Evolutionary conservation across 2,329 filamentous ascomycete species (phyloP), one percentile per base, ranked within the genome.

Genomic region (Paecilomyces niveus): DNA sequence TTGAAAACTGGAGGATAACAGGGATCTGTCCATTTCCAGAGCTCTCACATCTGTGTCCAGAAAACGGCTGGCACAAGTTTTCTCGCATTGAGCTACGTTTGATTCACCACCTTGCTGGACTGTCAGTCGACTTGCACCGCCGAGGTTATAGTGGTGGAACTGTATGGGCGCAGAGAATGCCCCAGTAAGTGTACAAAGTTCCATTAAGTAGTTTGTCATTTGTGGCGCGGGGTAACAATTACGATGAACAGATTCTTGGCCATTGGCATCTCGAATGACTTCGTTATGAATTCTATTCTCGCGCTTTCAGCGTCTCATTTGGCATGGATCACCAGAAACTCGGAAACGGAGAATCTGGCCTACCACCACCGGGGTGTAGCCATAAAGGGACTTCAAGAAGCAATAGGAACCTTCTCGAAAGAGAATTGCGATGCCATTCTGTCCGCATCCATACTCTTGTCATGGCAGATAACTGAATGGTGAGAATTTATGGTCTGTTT

Each of bases 381-480:
- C 10, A 80, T 97, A 60, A 92, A 89, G 67, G 93, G 93, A 2
- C 79, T 97, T 54, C 91, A 96, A 69, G 89, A 92, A 69, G 91
- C 92, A 29, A 92, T 97, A 65, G 85, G 87, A 52, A 83, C 83
- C 21, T 97, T 97, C 75, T 95, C 89, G 2, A 86, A 86, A 66
- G 86, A 89, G 56, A 96, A 92, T 61, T 93, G 91, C 1, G 93
- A 99, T 75, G 92, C 92, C 51, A 88, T 97, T 62, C 83, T 99
- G 57, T 93, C 92, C 26, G 90, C 92, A 32, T 97, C 93, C 26
- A 85, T 97, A 52, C 84, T 97, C 54, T 83, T 99, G 54, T 95
- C 92, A 39, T 97, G 94, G 92, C 93, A 97, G 78, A 90, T 91
- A 58, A 94, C 88, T 60, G 93, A 97, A 78, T 97, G 92, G 93